Evolutionary conservation across 2,329 filamentous ascomycete species (phyloP), one percentile per base, ranked within the genome.

Genomic region (Parastagonospora avenae): DNA sequence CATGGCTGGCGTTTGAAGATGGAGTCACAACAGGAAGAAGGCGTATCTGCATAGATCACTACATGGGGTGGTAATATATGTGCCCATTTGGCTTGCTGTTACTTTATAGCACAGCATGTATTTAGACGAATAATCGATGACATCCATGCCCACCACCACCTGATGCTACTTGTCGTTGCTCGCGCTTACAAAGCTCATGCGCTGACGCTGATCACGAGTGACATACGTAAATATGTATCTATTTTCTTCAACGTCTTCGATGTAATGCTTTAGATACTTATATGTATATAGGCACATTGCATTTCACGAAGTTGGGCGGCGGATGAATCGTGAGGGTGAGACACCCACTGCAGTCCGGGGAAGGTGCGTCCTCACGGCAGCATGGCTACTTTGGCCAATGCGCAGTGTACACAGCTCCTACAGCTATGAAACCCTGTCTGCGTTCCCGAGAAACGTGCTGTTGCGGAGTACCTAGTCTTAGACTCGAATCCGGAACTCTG

Each of bases 1-100:
- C 62, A 66, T 67, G 49, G 54, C 27, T 50, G 65, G 66, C 60
- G 66, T 68, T 67, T 46, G 32, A 30, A 52, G 54, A 55, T 38
- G 42, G 38, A 50, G 42, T 44, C 32, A 51, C 32, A 35, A 42
- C 37, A 46, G 42, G 45, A 49, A 44, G 50, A 32, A 32, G 48
- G 58, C 52, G 45, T 43, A 43, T 46, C 41, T 55, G 48, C 44
- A 55, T 57, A 55, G 45, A 48, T 35, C 29, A 41, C 38, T 38
- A 51, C 19, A 24, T 24, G 27, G 24, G 46, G 46, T 36, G 43
- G 42, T 46, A 40, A 46, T 43, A 30, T 30, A 30, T 24, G 37
- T 51, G 19, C 37, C 28, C 30, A 33, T 38, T 46, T 42, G 36
- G 42, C 10, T 49, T n/a, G 35, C 15, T 39, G 16, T 28, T 42